These are phyloP conservation scores for Erodium moschatum DNA, from an alignment of 441 rosid genomes.

Conservation along the genomic window DNA sequence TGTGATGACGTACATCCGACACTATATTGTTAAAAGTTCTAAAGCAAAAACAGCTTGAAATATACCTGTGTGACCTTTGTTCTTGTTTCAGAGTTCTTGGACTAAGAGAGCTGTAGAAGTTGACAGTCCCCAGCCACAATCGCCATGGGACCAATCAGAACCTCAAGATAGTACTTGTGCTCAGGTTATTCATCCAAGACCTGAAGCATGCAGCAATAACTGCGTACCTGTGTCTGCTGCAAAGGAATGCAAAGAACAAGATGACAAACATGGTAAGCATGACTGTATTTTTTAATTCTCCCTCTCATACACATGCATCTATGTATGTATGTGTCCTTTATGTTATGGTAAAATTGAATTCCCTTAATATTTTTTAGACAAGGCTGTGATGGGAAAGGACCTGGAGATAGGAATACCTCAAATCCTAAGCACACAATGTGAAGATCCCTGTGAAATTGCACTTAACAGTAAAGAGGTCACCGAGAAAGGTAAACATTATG, in stretches of 20 bases:
- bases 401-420: constrained; percentile 26
- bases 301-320: not conserved
- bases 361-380: constrained; percentile 19
- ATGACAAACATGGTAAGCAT: constrained; percentile 32
- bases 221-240: constrained; percentile 21
- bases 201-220: constrained; percentile 35
- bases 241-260: constrained; percentile 26
- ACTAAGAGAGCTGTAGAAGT: constrained; percentile 42
- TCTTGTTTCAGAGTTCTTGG: constrained; percentile 48
- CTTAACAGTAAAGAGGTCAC: not conserved
- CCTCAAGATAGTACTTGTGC: constrained; percentile 65
- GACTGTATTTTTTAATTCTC: not conserved
- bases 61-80: not conserved
- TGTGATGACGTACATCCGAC: not conserved
- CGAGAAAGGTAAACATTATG: constrained; percentile 14
- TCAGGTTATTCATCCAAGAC: constrained; percentile 44
- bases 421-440: constrained; percentile 19
- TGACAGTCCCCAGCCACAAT: constrained; percentile 41
- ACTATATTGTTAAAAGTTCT: not conserved
- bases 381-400: constrained; percentile 27
- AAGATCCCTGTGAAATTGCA: constrained; percentile 16
- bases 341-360: not conserved
- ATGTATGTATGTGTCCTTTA: not conserved
- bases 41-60: not conserved
- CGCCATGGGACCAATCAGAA: constrained; percentile 35